Conservation (phyloP, 2,329 filamentous ascomycete genomes). For the Colletotrichum sp. region DNA sequence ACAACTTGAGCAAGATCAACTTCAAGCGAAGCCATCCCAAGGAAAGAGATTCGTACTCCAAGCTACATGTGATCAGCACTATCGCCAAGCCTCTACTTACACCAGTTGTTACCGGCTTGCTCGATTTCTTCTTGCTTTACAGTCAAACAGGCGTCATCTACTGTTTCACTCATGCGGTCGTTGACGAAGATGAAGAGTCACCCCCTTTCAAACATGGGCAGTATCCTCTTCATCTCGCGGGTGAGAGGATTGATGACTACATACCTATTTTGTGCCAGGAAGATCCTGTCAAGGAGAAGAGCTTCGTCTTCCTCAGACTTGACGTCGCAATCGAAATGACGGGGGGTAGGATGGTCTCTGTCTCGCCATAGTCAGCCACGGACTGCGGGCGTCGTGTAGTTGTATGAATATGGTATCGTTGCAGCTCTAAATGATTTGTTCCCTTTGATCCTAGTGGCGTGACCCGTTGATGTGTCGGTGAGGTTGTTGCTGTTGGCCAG, state of each 20-base stretch:
- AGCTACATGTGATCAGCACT: accelerated
- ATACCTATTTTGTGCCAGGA: not conserved
- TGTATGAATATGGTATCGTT: not conserved
- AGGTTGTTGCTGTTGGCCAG: not conserved
- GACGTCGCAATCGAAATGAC: not conserved
- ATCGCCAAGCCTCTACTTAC: accelerated
- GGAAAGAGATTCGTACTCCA: not conserved
- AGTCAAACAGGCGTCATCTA: not conserved
- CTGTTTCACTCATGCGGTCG: not conserved
- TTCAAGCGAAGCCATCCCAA: not conserved
- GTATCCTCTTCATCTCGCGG: not conserved
- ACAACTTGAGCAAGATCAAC: not conserved
- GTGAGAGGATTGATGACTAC: not conserved
- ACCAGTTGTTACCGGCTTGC: accelerated
- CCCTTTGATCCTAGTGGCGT: not conserved
- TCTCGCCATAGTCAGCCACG: not conserved
- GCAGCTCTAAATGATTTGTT: not conserved
- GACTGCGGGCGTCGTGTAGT: not conserved
- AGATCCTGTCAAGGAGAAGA: not conserved
- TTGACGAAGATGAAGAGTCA: not conserved
- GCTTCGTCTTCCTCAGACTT: not conserved
- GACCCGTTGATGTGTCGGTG: not conserved
- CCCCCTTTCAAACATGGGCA: not conserved
- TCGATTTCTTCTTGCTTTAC: accelerated
- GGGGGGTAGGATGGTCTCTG: not conserved